Evolutionary conservation across 1,139 yeast species (phyloP).

Genomic region (Yamadazyma sp.): DNA sequence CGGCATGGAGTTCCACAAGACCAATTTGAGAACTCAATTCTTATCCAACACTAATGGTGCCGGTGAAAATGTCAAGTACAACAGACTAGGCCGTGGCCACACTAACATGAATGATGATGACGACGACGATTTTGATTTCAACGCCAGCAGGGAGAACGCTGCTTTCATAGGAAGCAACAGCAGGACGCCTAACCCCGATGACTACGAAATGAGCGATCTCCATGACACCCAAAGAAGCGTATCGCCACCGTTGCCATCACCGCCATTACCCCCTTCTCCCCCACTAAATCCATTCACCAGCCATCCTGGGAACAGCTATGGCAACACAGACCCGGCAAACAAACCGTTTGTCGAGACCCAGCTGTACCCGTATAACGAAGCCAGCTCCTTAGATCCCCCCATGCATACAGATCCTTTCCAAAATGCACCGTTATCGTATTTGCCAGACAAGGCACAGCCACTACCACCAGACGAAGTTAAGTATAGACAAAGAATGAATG

Average conservation of each 20-base stretch:
- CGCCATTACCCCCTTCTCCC: constrained; percentile 5
- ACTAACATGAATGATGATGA: constrained; percentile 3
- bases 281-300: constrained; percentile 11
- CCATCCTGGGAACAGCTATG: constrained; percentile 1
- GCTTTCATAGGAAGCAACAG: background rate
- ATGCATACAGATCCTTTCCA: constrained; percentile 13
- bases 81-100: background rate
- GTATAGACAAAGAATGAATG: constrained; percentile 22
- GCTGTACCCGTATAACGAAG: constrained; percentile 11
- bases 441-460: constrained; percentile 17
- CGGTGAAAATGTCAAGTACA: constrained; percentile 9
- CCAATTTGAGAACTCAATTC: constrained; percentile 15
- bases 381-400: background rate
- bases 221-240: background rate
- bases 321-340: too few species aligned
- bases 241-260: constrained; percentile 4
- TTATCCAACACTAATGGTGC: constrained; percentile 18
- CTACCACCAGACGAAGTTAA: constrained; percentile 19
- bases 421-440: constrained; percentile 11
- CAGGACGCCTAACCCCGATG: background rate
- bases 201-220: constrained; percentile 13
- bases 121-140: constrained; percentile 16
- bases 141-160: background rate
- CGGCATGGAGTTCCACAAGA: constrained; percentile 4
- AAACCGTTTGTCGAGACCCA: constrained; percentile 8